Percentiles rank a stretch among this genome's conserved stretches.
Evolutionary conservation across 2,329 filamentous ascomycete genomes (phyloP).

Genomic region (Cercospora janseana): DNA sequence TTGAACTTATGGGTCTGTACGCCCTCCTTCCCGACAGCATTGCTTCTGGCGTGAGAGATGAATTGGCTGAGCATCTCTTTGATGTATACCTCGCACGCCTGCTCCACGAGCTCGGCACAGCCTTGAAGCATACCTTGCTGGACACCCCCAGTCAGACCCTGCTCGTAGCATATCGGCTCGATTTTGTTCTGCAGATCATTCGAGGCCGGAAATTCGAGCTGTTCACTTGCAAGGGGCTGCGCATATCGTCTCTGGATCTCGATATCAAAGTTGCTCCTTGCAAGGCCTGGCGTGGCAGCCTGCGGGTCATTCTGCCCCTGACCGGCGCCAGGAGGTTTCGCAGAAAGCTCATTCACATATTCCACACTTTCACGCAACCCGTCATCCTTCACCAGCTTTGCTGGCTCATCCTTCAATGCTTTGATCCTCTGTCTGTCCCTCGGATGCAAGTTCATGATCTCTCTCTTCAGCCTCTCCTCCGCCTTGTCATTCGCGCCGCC

Average conservation of each 20-base stretch:
- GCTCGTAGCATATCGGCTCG: constrained; percentile 65
- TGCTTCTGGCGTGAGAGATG: constrained; percentile 57
- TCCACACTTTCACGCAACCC: constrained; percentile 29
- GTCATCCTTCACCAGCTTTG: constrained; percentile 22
- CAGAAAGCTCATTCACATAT: constrained; percentile 33
- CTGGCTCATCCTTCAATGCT: constrained; percentile 28
- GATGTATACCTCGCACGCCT: constrained; percentile 61
- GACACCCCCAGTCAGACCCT: constrained; percentile 52
- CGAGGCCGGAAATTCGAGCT: constrained; percentile 61
- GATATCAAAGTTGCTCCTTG: constrained; percentile 57
- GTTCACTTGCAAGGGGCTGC: constrained; percentile 60
- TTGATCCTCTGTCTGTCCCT: constrained; percentile 57
- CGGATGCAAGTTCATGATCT: constrained; percentile 62
- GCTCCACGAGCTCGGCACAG: constrained; percentile 60
- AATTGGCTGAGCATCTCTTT: constrained; percentile 59
- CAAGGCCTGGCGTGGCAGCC: constrained; percentile 26
- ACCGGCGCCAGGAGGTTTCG: constrained; percentile 26
- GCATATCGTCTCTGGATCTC: constrained; percentile 65
- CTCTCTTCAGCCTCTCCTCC: constrained; percentile 62
- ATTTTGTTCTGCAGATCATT: constrained; percentile 59
- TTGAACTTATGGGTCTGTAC: constrained; percentile 79
- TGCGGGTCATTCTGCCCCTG: constrained; percentile 23
- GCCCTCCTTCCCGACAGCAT: constrained; percentile 42
- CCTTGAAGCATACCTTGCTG: constrained; percentile 39
- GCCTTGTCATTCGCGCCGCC: constrained; percentile 57